Evolutionary conservation across 208 protist genomes (phyloP).

Genomic region (Acanthamoeba pearcei): DNA sequence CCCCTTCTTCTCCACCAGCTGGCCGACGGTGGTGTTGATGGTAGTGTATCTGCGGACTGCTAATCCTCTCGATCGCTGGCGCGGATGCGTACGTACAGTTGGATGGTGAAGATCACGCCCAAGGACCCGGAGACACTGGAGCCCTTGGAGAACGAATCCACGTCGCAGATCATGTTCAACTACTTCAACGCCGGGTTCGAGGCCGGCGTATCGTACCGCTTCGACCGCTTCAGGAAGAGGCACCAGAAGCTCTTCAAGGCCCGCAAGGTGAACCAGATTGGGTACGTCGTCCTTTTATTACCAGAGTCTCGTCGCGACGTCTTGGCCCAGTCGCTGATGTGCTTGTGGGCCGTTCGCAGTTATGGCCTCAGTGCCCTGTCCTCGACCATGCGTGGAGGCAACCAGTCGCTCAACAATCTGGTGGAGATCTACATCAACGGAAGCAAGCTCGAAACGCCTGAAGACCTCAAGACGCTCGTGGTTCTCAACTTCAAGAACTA

Average conservation of each 20-base stretch:
- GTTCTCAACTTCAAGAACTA: slow-evolving; percentile 67
- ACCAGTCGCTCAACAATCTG: slow-evolving; percentile 34
- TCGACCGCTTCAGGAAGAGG: slow-evolving; percentile 23
- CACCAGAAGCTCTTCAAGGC: slow-evolving; percentile 53
- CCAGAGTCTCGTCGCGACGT: too few species aligned
- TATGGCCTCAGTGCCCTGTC: background rate
- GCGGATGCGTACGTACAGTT: background rate
- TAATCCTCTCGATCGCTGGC: too few species aligned
- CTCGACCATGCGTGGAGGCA: background rate
- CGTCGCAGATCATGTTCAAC: slow-evolving; percentile 68
- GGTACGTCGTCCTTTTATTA: too few species aligned
- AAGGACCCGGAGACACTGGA: slow-evolving; percentile 20
- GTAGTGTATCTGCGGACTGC: background rate
- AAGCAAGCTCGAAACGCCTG: background rate
- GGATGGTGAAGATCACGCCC: slow-evolving; percentile 56
- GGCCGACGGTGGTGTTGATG: background rate
- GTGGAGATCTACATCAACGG: slow-evolving; percentile 5
- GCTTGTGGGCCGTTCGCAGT: background rate
- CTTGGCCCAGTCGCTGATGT: too few species aligned
- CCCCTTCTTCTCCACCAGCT: background rate
- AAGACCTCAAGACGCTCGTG: slow-evolving; percentile 33
- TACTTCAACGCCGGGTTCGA: slow-evolving; percentile 63
- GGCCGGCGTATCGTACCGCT: slow-evolving; percentile 39
- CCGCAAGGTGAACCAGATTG: slow-evolving; percentile 44
- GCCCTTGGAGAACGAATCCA: background rate